These are phyloP conservation scores for Blumeria hordei DNA, from an alignment of 2,329 filamentous ascomycete species.

Conservation along the genomic window DNA sequence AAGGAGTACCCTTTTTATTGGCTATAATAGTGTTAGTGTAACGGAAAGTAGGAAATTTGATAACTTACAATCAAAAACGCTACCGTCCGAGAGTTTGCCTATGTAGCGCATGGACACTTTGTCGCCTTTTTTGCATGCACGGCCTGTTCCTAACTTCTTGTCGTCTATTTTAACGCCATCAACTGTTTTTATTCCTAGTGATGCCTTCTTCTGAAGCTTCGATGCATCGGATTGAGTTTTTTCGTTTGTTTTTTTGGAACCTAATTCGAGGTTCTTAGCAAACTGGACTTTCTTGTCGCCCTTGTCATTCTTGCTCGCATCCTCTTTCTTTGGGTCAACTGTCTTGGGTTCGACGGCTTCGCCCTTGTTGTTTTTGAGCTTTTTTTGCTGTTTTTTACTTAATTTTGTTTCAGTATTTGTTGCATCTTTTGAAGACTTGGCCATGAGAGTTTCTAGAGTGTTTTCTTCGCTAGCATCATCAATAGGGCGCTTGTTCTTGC, in stretches of 20 bases:
- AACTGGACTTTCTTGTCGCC: slow-evolving; percentile 93
- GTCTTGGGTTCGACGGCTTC: slow-evolving; percentile 44
- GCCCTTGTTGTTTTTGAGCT: slow-evolving; percentile 95
- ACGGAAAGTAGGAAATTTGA: not conserved
- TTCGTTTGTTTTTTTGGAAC: slow-evolving; percentile 51
- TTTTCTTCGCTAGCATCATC: slow-evolving; percentile 40
- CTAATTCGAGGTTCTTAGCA: slow-evolving; percentile 95
- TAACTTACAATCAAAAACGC: slow-evolving; percentile 73
- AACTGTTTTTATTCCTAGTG: slow-evolving; percentile 50
- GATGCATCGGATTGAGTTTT: slow-evolving; percentile 23
- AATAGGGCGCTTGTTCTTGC: slow-evolving; percentile 86
- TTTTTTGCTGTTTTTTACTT: slow-evolving; percentile 95
- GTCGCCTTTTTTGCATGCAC: slow-evolving; percentile 71
- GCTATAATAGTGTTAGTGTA: slow-evolving; percentile 23
- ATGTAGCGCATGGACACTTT: slow-evolving; percentile 91
- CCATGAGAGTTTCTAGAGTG: slow-evolving; percentile 63
- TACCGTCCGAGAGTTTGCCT: slow-evolving; percentile 82
- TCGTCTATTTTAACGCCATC: slow-evolving; percentile 86
- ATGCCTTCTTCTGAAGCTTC: slow-evolving; percentile 24
- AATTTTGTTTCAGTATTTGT: slow-evolving; percentile 44
- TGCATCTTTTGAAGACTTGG: slow-evolving; percentile 38
- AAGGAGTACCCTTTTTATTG: slow-evolving; percentile 98
- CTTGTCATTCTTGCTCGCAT: slow-evolving; percentile 26
- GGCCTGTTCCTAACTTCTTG: slow-evolving; percentile 72
- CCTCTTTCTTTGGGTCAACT: slow-evolving; percentile 32